Conservation (phyloP, 108 stramenopile species). For the Stephanodiscus minutulus region DNA sequence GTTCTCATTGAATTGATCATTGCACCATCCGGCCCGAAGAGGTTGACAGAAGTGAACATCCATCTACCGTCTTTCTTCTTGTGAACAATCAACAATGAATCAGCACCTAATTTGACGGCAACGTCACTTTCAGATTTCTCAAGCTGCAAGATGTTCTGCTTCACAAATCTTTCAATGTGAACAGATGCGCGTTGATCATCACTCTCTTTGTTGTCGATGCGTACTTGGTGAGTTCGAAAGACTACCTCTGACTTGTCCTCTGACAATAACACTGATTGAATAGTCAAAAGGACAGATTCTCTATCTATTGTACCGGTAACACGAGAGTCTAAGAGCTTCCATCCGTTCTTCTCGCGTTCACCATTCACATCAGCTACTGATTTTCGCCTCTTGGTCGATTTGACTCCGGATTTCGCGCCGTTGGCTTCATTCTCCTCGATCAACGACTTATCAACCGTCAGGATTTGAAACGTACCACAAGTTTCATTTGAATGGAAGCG, state of each 20-base stretch:
- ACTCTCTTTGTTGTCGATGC: conserved; percentile 19
- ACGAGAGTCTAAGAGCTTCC: conserved; percentile 34
- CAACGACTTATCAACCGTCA: conserved; percentile 36
- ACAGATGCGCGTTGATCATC: neutral
- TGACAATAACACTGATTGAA: conserved; percentile 31
- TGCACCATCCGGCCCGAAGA: conserved; percentile 10
- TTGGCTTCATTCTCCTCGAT: conserved; percentile 12
- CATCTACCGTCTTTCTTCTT: conserved; percentile 27
- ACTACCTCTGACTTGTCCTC: conserved; percentile 17
- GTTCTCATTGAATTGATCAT: conserved; percentile 17
- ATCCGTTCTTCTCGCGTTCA: conserved; percentile 9
- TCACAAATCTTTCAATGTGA: conserved; percentile 14
- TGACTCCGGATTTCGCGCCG: neutral
- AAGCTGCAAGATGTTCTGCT: conserved; percentile 24
- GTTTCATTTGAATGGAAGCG: conserved; percentile 4
- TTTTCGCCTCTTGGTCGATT: conserved; percentile 7
- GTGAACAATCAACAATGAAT: conserved; percentile 33
- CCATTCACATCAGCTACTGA: conserved; percentile 11
- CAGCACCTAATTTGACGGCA: conserved; percentile 25
- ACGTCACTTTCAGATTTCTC: conserved; percentile 20
- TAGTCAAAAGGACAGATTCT: conserved; percentile 15
- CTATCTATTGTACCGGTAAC: conserved; percentile 18
- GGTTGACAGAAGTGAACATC: conserved; percentile 28
- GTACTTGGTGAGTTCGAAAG: conserved; percentile 22
- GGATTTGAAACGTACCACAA: conserved; percentile 20